Evolutionary conservation across 176 grass and related monocot genomes (phyloP), one percentile per base, ranked within the genome.

Genomic region (Pharus latifolius): DNA sequence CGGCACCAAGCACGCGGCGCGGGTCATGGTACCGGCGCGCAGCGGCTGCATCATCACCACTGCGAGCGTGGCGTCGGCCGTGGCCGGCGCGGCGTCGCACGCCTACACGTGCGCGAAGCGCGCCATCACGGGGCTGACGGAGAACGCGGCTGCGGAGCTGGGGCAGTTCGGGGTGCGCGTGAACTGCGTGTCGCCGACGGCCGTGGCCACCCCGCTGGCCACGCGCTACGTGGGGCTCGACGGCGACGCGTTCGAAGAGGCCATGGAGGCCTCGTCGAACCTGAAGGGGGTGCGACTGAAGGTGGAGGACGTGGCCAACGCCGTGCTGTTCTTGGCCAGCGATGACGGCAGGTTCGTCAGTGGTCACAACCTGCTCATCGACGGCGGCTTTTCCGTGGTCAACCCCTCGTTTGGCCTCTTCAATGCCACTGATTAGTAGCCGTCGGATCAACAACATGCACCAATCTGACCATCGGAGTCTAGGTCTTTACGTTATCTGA

Each of bases 1-100:
- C 10, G 79, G 79, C 67, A 85, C 78, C 2, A 90, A 85, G 73
- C 82, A 90, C 68, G 82, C 82, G 49, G 78, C 82, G 78, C 29
- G 78, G 15, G 77, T 60, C 10, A 90, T 85, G 82, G 58, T 82
- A n/a, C 33, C 82, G 38, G 73, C 66, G 8, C 55, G 74, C 9
- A 26, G 31, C 2, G 78, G 83, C 1, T 72, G 78, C 60, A 82
- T 90, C 79, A 34, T 90, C 35, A 75, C 20, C 11, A 90, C 73
- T 13, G 46, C 78, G 23, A 90, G 87, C 78, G 7, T 90, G 1
- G 68, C 74, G 28, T 26, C 48, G 20, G 63, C 60, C 26, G 28
- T 78, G 1, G 78, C 70, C 1, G 68, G 78, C 17, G 16, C 51
- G 5, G 70, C 72, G n/a, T 26, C 67, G 47, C 74, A 73, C 34